phyloP scores from a whole-genome alignment of 306 rosid species.

The Castanea sativa region DNA sequence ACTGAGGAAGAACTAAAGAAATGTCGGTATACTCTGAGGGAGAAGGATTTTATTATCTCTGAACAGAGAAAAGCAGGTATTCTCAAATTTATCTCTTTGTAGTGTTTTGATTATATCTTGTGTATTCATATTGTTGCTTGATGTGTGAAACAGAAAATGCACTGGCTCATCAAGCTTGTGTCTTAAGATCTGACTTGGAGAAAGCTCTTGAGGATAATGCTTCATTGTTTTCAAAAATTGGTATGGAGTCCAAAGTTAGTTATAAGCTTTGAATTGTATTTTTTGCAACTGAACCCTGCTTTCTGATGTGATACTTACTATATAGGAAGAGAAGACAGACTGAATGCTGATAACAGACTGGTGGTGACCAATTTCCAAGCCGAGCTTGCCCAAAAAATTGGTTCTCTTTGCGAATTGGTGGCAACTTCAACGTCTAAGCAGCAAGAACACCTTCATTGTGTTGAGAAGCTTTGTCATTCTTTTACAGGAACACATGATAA shows the following conservation, averaged over 20 bases:
- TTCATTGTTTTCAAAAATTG: constrained; percentile 72
- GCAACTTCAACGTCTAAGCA: constrained; percentile 61
- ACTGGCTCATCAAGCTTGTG: constrained; percentile 81
- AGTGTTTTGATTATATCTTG: background rate
- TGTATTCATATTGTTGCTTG: constrained; percentile 10
- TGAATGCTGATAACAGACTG: constrained; percentile 64
- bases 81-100: background rate
- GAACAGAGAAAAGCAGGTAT: constrained; percentile 93
- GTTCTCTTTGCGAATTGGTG: constrained; percentile 71
- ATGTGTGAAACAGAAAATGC: constrained; percentile 66
- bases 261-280: background rate
- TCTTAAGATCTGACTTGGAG: constrained; percentile 75
- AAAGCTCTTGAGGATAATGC: constrained; percentile 76
- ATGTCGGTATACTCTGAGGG: constrained; percentile 66
- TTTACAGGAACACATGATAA: constrained; percentile 64
- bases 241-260: constrained; percentile 32
- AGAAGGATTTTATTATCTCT: constrained; percentile 70
- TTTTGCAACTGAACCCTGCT: background rate
- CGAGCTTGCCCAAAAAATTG: constrained; percentile 67
- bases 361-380: constrained; percentile 71
- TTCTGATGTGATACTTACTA: background rate
- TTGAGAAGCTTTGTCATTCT: constrained; percentile 63
- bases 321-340: constrained; percentile 82
- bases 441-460: constrained; percentile 71
- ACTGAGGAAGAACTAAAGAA: constrained; percentile 69